phyloP scores from a whole-genome alignment of 805 yeast species.

The Myxozyma vanderwaltii region DNA sequence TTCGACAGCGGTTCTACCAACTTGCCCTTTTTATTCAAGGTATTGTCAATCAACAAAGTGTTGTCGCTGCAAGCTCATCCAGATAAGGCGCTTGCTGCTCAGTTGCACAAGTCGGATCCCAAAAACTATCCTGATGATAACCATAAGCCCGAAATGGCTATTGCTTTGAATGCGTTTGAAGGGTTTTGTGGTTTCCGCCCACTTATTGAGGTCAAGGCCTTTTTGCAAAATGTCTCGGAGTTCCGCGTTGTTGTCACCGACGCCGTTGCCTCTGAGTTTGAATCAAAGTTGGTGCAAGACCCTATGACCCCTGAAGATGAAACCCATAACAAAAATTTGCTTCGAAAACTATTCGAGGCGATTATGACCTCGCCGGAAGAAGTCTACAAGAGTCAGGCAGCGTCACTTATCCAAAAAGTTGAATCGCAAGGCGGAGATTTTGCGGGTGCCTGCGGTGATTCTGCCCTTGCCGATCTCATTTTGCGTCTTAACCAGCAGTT shows the following conservation, averaged over 20 bases:
- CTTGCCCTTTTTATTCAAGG: conserved; percentile 91
- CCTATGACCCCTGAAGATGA: conserved; percentile 53
- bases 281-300: conserved; percentile 16
- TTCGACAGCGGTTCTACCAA: conserved; percentile 64
- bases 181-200: conserved; percentile 99
- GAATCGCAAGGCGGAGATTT: conserved; percentile 59
- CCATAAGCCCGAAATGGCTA: conserved; percentile 99
- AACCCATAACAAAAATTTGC: conserved; percentile 58
- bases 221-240: conserved; percentile 76
- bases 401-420: conserved; percentile 67
- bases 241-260: conserved; percentile 69
- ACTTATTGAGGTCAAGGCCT: conserved; percentile 67
- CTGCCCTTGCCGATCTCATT: conserved; percentile 69
- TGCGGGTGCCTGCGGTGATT: conserved; percentile 47
- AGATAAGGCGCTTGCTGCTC: conserved; percentile 78
- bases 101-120: conserved; percentile 80
- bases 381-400: conserved; percentile 58
- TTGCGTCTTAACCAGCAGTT: conserved; percentile 81
- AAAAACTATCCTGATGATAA: conserved; percentile 91
- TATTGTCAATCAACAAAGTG: conserved; percentile 88
- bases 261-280: conserved; percentile 49
- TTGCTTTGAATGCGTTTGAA: conserved; percentile 93
- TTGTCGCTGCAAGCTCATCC: conserved; percentile 98
- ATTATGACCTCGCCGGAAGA: conserved; percentile 81
- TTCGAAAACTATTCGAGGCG: conserved; percentile 74